Evolutionary conservation across 2,329 filamentous ascomycete species (phyloP), one percentile per base, ranked within the genome.

Genomic region (Gliomastix tumulicola): DNA sequence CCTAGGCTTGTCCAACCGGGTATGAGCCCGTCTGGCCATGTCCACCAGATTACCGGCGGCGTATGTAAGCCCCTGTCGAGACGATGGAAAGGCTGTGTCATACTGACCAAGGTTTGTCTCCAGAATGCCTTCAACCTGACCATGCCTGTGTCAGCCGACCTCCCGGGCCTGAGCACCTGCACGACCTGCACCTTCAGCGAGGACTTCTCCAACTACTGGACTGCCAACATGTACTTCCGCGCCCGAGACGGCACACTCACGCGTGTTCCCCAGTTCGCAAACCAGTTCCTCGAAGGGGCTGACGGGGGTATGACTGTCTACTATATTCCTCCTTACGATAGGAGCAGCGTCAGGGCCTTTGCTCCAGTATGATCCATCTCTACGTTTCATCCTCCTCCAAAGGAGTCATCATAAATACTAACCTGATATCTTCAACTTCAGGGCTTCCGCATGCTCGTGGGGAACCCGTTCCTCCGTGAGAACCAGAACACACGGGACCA

Each of bases 31-130:
- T 61, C 69, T 6, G 51, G 54, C 16, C 73, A 78, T 52, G 62
- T 73, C 7, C 74, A 77, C 49, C 71, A 67, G 25, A 66, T 78
- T 40, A 63, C 69, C 42, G 72, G 75, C 40, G 59, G 57, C 8
- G 39, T 37, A 34, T 34, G 34, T 28, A 28, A n/a, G n/a, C n/a
- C n/a, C 6, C 11, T n/a, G 17, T 28, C 2, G 17, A 12, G 25
- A n/a, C 25, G n/a, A 3, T 4, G 11, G 17, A 13, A 15, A 44
- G n/a, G n/a, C n/a, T n/a, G n/a, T n/a, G n/a, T n/a, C n/a, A n/a
- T n/a, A n/a, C n/a, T n/a, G n/a, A n/a, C n/a, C n/a, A n/a, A n/a
- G n/a, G n/a, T n/a, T n/a, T n/a, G 13, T 4, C 17, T 28, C 25
- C 17, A 28, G 42, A 60, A 63, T 39, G 53, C 59, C 6, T 62